These are phyloP conservation scores for Pleurostoma richardsiae DNA, from an alignment of 2,329 filamentous ascomycete species.

Conservation along the genomic window DNA sequence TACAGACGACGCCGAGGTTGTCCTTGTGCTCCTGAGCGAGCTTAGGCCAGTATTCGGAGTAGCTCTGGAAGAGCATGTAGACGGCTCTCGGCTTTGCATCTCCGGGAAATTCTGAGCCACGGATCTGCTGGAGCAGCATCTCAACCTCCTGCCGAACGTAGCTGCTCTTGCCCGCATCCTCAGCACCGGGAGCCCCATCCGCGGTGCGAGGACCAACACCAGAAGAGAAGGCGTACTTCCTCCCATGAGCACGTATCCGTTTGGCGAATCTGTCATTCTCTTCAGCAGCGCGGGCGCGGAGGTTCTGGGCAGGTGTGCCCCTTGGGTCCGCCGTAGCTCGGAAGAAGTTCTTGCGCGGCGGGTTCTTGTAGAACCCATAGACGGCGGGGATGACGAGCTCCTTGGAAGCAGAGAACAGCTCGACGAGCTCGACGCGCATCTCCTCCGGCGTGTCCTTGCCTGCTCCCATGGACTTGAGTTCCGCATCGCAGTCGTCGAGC, in stretches of 20 bases:
- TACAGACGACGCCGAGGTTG: conserved; percentile 47
- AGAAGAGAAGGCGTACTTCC: conserved; percentile 38
- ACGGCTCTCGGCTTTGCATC: conserved; percentile 48
- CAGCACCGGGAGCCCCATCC: conserved; percentile 7
- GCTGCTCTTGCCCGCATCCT: conserved; percentile 35
- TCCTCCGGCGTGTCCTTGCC: conserved; percentile 48
- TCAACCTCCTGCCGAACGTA: conserved; percentile 44
- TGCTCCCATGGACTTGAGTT: conserved; percentile 43
- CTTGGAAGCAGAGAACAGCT: conserved; percentile 46
- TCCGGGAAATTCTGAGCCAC: conserved; percentile 46
- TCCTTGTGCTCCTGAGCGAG: conserved; percentile 49
- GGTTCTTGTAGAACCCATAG: conserved; percentile 51
- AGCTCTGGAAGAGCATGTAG: conserved; percentile 50
- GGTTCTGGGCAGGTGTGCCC: conserved; percentile 45
- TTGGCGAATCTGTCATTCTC: conserved; percentile 45
- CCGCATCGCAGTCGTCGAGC: conserved; percentile 40
- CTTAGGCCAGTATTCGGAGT: conserved; percentile 46
- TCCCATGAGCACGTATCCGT: conserved; percentile 43
- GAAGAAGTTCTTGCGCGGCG: conserved; percentile 46
- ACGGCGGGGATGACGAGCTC: conserved; percentile 49
- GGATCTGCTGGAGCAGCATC: conserved; percentile 41
- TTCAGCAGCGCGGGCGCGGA: conserved; percentile 44
- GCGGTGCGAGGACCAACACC: conserved; percentile 5
- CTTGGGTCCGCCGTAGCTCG: conserved; percentile 41
- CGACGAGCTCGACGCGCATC: conserved; percentile 48